Percentiles rank a stretch among this genome's conserved stretches.
Conservation (phyloP, 2,329 filamentous ascomycete species). For the Colletotrichum sp. region DNA sequence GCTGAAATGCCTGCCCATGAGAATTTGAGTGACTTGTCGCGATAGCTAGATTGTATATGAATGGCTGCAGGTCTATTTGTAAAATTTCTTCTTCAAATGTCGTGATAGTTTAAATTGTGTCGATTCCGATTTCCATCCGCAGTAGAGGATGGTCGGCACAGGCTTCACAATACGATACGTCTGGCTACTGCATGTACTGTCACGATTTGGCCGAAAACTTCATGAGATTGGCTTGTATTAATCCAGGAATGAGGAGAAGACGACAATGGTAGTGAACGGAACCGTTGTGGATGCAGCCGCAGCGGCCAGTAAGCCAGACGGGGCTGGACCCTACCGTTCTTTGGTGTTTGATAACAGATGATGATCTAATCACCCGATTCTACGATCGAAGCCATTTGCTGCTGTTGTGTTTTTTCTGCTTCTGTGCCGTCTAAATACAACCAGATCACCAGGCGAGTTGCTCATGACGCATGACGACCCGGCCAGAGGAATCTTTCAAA, state of each 20-base stretch:
- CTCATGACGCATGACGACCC: background rate
- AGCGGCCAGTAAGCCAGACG: fast-evolving
- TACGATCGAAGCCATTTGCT: too few relatives aligned
- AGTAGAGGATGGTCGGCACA: background rate
- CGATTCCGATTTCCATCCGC: too few relatives aligned
- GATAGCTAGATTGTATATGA: too few relatives aligned
- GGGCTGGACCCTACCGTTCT: fast-evolving
- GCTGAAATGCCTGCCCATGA: background rate
- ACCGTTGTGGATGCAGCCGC: background rate
- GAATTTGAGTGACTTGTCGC: too few relatives aligned
- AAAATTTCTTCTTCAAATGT: background rate
- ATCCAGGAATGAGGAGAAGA: background rate
- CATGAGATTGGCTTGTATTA: background rate
- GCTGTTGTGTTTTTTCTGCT: background rate
- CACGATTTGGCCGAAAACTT: too few relatives aligned
- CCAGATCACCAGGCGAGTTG: background rate
- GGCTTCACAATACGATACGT: fast-evolving
- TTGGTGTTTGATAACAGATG: background rate
- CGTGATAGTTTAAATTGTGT: too few relatives aligned
- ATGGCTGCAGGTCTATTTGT: too few relatives aligned
- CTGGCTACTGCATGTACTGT: too few relatives aligned
- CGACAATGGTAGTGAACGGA: background rate
- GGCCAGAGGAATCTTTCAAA: background rate
- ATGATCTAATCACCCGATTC: too few relatives aligned
- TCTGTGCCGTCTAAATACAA: background rate